Percentiles rank a stretch among this genome's conserved stretches.
phyloP scores from a whole-genome alignment of 2,329 filamentous ascomycete species.

The Grosmannia serpens region DNA sequence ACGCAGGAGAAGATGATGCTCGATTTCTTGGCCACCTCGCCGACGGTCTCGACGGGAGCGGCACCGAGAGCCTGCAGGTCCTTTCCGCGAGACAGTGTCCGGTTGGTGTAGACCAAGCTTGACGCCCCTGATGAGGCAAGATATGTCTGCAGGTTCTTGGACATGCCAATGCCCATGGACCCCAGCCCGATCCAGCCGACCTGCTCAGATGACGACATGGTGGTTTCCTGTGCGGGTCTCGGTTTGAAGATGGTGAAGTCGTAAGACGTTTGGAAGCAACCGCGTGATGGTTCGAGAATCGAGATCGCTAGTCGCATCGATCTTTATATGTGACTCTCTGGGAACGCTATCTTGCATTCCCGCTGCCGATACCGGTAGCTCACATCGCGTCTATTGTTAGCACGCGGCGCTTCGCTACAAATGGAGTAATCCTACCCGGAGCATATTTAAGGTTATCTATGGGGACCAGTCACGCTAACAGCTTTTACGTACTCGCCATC shows the following conservation, averaged over 20 bases:
- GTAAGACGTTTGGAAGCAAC: background rate
- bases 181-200: slow-evolving; percentile 3
- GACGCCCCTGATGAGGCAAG: background rate
- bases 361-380: background rate
- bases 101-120: background rate
- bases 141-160: slow-evolving; percentile 1
- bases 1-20: slow-evolving; percentile 3
- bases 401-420: background rate
- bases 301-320: background rate
- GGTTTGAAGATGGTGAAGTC: background rate
- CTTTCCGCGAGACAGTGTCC: slow-evolving; percentile 1
- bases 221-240: background rate
- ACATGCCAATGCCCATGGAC: slow-evolving; percentile 4
- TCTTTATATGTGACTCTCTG: background rate
- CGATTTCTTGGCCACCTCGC: background rate
- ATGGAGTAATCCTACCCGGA: background rate
- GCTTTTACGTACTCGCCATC: background rate
- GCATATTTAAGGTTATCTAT: background rate
- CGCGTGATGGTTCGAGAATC: background rate
- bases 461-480: background rate
- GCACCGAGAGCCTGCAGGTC: background rate
- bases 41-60: background rate
- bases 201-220: background rate
- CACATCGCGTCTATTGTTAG: background rate
- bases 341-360: background rate